phyloP scores from a whole-genome alignment of 2,329 filamentous ascomycete genomes.

The Kalaharituber pfeilii region DNA sequence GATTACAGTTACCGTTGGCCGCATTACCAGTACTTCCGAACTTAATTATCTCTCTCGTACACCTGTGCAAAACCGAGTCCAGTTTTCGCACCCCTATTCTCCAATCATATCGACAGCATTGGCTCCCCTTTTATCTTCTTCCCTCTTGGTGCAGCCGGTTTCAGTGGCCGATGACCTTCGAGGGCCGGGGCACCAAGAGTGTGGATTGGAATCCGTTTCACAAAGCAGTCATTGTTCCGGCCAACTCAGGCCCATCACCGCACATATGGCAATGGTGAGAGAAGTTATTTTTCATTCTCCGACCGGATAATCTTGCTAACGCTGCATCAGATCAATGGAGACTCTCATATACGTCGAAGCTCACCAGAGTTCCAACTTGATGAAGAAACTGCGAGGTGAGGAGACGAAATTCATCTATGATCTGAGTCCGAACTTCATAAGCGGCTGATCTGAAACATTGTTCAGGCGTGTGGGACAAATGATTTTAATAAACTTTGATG shows the following conservation, averaged over 20 bases:
- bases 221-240: too few species aligned
- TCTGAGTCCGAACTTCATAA: not conserved
- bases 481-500: constrained; percentile 74
- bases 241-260: too few species aligned
- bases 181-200: not conserved
- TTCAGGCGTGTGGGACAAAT: constrained; percentile 54
- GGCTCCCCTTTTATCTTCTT: not conserved
- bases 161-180: not conserved
- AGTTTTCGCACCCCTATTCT: not conserved
- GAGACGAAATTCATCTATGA: not conserved
- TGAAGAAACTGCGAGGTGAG: not conserved
- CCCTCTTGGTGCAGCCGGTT: not conserved
- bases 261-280: not conserved
- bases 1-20: too few species aligned
- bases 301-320: not conserved
- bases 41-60: too few species aligned
- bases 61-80: too few species aligned
- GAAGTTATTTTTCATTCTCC: too few species aligned
- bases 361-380: not conserved
- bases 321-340: not conserved
- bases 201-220: not conserved
- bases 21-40: too few species aligned
- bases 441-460: constrained; percentile 6
- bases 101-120: not conserved
- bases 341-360: not conserved